Conservation (phyloP, 495 filamentous ascomycete species). For the Articulospora tetracladia region DNA sequence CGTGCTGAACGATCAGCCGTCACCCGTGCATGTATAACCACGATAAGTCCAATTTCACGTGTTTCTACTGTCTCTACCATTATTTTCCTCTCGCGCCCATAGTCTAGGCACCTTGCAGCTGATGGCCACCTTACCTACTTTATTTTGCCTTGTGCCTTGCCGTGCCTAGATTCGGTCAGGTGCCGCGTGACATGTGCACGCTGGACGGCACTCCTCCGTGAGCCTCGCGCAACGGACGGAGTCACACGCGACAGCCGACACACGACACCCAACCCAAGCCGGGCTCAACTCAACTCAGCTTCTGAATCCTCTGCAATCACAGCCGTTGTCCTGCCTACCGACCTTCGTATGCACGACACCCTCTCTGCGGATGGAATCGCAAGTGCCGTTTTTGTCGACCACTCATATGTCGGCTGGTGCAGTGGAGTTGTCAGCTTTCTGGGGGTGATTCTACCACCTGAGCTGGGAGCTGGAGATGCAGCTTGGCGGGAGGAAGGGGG, state of each 20-base stretch:
- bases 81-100: too few relatives aligned
- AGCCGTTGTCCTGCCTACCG: too few relatives aligned
- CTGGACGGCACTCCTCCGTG: too few relatives aligned
- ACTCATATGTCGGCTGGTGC: not conserved
- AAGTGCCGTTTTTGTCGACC: not conserved
- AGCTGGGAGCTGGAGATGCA: not conserved
- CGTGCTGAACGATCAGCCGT: too few relatives aligned
- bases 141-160: too few relatives aligned
- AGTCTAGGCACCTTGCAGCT: too few relatives aligned
- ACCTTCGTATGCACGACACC: not conserved
- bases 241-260: not conserved
- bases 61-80: not conserved
- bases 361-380: not conserved
- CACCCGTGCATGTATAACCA: not conserved
- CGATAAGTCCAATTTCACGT: not conserved
- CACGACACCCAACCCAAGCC: too few relatives aligned
- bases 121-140: too few relatives aligned
- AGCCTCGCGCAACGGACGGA: not conserved
- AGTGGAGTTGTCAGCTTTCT: not conserved
- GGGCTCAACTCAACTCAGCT: too few relatives aligned
- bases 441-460: not conserved
- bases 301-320: too few relatives aligned
- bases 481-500: not conserved
- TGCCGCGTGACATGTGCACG: not conserved
- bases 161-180: not conserved